Evolutionary conservation across 1,139 yeast species (phyloP), one percentile per base, ranked within the genome.

Genomic region (Debaryomyces fabryi): DNA sequence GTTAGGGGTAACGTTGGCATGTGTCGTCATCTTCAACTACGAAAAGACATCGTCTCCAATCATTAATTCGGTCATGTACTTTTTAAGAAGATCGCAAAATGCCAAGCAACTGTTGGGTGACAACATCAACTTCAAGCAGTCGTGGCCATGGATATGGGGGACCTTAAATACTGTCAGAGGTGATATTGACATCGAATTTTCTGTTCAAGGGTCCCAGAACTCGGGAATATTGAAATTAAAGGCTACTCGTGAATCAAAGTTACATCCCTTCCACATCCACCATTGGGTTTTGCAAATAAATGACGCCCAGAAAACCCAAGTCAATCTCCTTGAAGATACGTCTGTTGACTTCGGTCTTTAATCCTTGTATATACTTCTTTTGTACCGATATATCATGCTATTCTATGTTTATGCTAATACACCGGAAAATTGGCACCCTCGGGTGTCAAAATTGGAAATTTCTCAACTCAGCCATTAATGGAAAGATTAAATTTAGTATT

Each of bases 101-200:
- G 93, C 91, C n/a, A 74, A 80, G 41, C 80, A 78, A 16, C 64
- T 72, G 3, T 71, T 93, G 42, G 99, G 99, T 13, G 81, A 79
- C 43, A 85, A 87, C 56, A 88, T 93, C 54, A 83, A 83, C 38
- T 90, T 86, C 63, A 76, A 78, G 33, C 74, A 79, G 44, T 67
- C 87, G 41, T 81, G 87, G 73, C 98, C 99, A 3, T 93, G 97
- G 97, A 85, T 93, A 50, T 72, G 79, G 48, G 99, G 99, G 6
- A 81, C 83, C 42, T 74, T 93, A 56, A 90, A 92, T 58, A 89
- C 95, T 33, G 89, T 89, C 52, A 79, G 83, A 49, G 97, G 97
- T 15, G 74, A 79, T 20, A 87, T 93, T 42, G 87, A 92, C 63
- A 82, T 93, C 56, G 67, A 68, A 30, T 90, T 90, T 58, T 70